Conservation (phyloP, 352 stramenopile species). For the Phytopythium vexans region DNA sequence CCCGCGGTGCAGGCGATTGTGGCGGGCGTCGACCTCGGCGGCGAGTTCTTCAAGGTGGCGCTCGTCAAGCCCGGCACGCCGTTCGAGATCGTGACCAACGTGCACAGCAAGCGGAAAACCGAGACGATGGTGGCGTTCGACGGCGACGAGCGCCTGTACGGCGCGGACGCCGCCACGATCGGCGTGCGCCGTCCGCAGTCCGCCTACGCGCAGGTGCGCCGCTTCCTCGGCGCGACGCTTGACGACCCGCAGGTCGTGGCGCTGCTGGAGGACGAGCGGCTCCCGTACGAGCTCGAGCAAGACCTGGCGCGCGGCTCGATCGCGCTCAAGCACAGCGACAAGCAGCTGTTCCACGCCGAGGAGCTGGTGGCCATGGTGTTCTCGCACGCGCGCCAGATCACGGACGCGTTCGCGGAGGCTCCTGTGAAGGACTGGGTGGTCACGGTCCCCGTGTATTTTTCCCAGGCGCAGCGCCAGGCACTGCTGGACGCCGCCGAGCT, state of each 20-base stretch:
- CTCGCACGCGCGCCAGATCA: slow-evolving; percentile 85
- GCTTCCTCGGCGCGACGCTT: slow-evolving; percentile 85
- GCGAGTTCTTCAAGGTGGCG: slow-evolving; percentile 86
- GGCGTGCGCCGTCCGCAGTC: slow-evolving; percentile 91
- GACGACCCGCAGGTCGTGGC: slow-evolving; percentile 66
- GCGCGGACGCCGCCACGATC: slow-evolving; percentile 91
- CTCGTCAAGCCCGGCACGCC: slow-evolving; percentile 92
- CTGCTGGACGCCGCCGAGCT: slow-evolving; percentile 94
- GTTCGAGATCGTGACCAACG: slow-evolving; percentile 98
- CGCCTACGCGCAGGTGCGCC: slow-evolving; percentile 86
- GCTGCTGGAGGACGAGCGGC: slow-evolving; percentile 69
- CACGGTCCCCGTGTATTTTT: slow-evolving; percentile 95
- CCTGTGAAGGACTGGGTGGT: slow-evolving; percentile 93
- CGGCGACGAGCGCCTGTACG: slow-evolving; percentile 92
- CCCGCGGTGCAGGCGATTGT: slow-evolving; percentile 43
- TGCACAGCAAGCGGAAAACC: slow-evolving; percentile 98
- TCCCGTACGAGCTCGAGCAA: slow-evolving; percentile 77
- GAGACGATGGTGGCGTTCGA: slow-evolving; percentile 93
- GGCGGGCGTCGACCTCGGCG: slow-evolving; percentile 95
- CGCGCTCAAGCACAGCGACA: slow-evolving; percentile 48
- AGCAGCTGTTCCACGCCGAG: slow-evolving; percentile 86
- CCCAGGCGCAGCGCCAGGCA: slow-evolving; percentile 92
- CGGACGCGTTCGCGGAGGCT: slow-evolving; percentile 60
- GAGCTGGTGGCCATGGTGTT: slow-evolving; percentile 97
- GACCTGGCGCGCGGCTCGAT: slow-evolving; percentile 79